A percentile compares a stretch with the other conserved stretches of the same genome.
These are phyloP conservation scores for Fragosphaeria purpurea DNA, from an alignment of 2,329 filamentous ascomycete genomes.

Conservation along the genomic window DNA sequence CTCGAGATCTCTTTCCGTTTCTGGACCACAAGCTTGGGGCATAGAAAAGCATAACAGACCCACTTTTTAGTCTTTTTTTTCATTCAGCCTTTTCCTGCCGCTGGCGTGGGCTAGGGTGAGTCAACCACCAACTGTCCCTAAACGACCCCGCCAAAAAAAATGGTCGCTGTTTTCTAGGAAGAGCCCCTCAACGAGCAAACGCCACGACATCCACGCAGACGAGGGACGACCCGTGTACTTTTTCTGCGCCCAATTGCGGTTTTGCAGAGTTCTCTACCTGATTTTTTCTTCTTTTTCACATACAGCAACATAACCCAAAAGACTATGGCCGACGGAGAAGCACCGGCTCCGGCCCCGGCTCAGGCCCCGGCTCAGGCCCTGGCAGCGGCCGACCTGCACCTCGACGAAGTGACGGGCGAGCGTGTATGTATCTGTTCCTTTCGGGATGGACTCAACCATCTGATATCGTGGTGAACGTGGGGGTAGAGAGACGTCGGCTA, in stretches of 20 bases:
- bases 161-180: too few relatives aligned
- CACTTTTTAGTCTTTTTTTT: background rate
- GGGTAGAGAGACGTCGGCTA: too few relatives aligned
- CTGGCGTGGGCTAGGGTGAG: constrained; percentile 2
- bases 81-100: background rate
- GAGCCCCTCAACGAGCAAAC: too few relatives aligned
- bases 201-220: background rate
- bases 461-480: too few relatives aligned
- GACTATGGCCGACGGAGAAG: constrained; percentile 11
- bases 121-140: constrained; percentile 8
- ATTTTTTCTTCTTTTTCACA: background rate
- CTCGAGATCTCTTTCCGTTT: background rate
- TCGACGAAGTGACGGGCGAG: constrained; percentile 92
- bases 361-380: constrained; percentile 3
- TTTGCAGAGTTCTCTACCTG: too few relatives aligned
- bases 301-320: background rate
- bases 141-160: constrained; percentile 4
- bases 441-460: too few relatives aligned
- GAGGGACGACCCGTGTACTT: background rate
- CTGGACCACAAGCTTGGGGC: background rate
- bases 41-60: background rate
- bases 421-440: constrained; percentile 7
- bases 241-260: too few relatives aligned
- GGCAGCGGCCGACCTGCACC: constrained; percentile 49
- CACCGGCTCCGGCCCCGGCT: constrained; percentile 5